phyloP scores from a whole-genome alignment of 257 asterid species.

The Solanum dulcamara region DNA sequence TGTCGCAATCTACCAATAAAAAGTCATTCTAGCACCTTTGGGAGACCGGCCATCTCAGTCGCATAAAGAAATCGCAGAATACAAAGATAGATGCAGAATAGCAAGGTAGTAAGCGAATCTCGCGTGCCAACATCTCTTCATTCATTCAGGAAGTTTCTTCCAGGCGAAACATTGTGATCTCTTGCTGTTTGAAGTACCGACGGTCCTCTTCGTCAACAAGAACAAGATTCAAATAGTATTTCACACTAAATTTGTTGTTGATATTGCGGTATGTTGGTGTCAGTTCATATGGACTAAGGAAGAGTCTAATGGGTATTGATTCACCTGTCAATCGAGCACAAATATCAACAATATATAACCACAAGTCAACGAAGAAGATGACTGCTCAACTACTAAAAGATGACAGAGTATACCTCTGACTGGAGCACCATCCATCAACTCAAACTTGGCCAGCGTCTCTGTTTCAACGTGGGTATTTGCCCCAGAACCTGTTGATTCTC shows the following conservation, averaged over 20 bases:
- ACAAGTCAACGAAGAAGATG: neutral
- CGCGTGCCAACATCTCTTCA: neutral
- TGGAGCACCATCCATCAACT: conserved; percentile 99
- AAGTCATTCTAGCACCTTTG: conserved; percentile 1
- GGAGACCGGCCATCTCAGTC: conserved; percentile 1
- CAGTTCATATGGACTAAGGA: conserved; percentile 93
- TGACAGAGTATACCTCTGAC: conserved; percentile 57
- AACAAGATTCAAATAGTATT: conserved; percentile 89
- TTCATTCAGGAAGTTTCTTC: conserved; percentile 43
- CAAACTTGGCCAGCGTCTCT: conserved; percentile 96
- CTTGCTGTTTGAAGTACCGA: conserved; percentile 95
- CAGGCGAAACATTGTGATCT: conserved; percentile 73
- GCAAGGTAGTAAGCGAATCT: neutral
- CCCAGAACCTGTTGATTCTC: conserved; percentile 97
- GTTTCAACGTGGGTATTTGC: conserved; percentile 96
- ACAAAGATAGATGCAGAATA: conserved; percentile 7
- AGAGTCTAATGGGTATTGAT: conserved; percentile 89
- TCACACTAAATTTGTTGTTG: conserved; percentile 94
- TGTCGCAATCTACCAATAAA: conserved; percentile 15
- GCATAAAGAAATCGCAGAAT: conserved; percentile 2
- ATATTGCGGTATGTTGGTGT: conserved; percentile 83
- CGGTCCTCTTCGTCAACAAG: conserved; percentile 98
- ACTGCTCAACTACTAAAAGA: neutral
- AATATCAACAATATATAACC: neutral
- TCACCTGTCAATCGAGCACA: conserved; percentile 51